Evolutionary conservation across 2,329 filamentous ascomycete genomes (phyloP).

Genomic region (Cordyceps fumosorosea): DNA sequence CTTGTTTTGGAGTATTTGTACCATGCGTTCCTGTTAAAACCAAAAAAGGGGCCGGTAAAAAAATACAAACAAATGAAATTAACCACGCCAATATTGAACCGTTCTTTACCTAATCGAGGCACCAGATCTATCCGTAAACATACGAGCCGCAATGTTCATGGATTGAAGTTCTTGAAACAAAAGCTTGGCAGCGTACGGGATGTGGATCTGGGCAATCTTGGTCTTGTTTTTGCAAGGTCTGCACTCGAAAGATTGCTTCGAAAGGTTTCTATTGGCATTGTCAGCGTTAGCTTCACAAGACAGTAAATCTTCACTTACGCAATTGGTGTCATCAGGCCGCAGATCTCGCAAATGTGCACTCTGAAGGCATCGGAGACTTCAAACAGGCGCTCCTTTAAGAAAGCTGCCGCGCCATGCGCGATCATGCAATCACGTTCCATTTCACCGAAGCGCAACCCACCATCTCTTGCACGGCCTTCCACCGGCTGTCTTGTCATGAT

Average conservation of each 20-base stretch:
- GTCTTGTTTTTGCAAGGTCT: conserved; percentile 99
- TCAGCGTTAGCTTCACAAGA: conserved; percentile 24
- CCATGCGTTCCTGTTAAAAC: not conserved
- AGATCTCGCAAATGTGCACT: conserved; percentile 98
- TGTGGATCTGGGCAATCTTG: conserved; percentile 94
- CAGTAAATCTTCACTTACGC: conserved; percentile 60
- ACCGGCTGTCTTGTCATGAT: conserved; percentile 96
- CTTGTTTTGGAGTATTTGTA: not conserved
- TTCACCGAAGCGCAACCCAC: conserved; percentile 98
- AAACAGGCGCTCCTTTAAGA: conserved; percentile 94
- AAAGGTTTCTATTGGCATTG: conserved; percentile 62
- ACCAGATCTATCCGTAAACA: conserved; percentile 86
- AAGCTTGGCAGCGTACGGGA: conserved; percentile 95
- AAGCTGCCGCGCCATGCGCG: conserved; percentile 93
- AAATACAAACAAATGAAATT: not conserved
- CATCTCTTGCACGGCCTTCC: conserved; percentile 95
- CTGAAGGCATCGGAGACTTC: conserved; percentile 97
- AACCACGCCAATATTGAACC: not conserved
- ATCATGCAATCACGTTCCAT: conserved; percentile 99
- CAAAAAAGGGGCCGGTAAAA: not conserved
- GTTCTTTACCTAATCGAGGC: conserved; percentile 56
- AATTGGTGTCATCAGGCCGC: conserved; percentile 97
- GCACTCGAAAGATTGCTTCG: conserved; percentile 94
- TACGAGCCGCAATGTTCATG: conserved; percentile 96
- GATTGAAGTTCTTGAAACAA: conserved; percentile 96